Base-by-base conservation (phyloP, 2,329 filamentous ascomycete genomes). In the Phaeosphaeria sp. region DNA sequence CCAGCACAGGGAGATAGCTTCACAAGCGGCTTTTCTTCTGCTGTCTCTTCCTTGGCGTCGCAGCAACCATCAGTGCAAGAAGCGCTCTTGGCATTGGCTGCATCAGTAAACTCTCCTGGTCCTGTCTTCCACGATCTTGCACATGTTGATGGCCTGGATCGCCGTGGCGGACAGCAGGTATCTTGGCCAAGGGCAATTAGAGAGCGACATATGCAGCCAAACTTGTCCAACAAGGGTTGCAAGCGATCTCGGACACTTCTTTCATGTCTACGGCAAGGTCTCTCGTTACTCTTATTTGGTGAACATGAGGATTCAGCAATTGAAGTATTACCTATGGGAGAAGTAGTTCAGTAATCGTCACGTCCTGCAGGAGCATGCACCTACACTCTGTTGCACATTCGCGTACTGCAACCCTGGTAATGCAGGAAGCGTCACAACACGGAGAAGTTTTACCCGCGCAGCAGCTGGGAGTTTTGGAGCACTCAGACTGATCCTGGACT, bases 31-130 rank as follows among this genome's bases (percentile, higher is more conserved):
- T 13, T 7, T 21, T 36, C 46, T 49, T 49, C 3, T n/a, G 13
- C n/a, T 9, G 24, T 44, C 11, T 36, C 30, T 7, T 13, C 30
- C 50, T 49, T 45, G 6, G 42, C 39, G 39, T 45, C 51, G 36
- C 56, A 62, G 42, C 59, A 59, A 25, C 36, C 48, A 50, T 59
- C 59, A 9, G 43, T 49, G 25, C 59, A 58, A 1, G 57, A 57
- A 18, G 30, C 33, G 27, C 18, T 36, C 22, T 49, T 46, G n/a
- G 15, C 22, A 25, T 24, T 17, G 25, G 9, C 9, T 27, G 2
- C 18, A 22, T 44, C 44, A 39, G 6, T 53, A 20, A 24, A 33
- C 49, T n/a, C 11, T 8, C 25, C 13, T 42, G 52, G 27, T n/a
- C 49, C 21, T 49, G 25, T 44, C 15, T 53, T 53, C 9, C 44